These are phyloP conservation scores for Senna tora DNA, from an alignment of 306 rosid species.

Conservation along the genomic window DNA sequence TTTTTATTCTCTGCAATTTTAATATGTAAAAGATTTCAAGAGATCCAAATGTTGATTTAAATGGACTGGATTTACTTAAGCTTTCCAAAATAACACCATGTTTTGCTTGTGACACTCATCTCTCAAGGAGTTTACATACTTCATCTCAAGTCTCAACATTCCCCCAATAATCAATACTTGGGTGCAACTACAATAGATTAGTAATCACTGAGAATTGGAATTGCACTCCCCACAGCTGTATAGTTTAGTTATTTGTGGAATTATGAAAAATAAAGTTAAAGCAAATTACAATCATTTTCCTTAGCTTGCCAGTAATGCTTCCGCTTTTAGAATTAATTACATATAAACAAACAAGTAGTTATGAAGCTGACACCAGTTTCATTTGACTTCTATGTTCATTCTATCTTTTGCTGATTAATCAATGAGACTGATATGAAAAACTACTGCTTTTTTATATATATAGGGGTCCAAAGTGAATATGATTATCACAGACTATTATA, in stretches of 20 bases:
- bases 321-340: constrained; percentile 40
- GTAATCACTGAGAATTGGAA: no score
- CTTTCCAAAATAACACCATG: no score
- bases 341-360: constrained; percentile 39
- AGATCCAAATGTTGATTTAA: no score
- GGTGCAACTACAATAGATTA: no score
- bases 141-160: no score
- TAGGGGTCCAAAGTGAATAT: constrained; percentile 79
- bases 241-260: constrained; percentile 28
- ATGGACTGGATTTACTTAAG: no score
- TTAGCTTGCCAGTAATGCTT: not conserved
- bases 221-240: not conserved
- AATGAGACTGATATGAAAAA: not conserved
- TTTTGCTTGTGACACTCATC: no score
- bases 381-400: not conserved
- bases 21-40: no score
- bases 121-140: not conserved
- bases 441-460: constrained; percentile 32
- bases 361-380: no score
- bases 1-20: no score
- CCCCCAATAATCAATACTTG: no score
- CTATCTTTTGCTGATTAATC: constrained; percentile 28
- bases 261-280: constrained; percentile 32
- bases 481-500: constrained; percentile 89
- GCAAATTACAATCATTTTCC: constrained; percentile 36